phyloP scores from a whole-genome alignment of 1,139 yeast species.

The Pichia sp. region DNA sequence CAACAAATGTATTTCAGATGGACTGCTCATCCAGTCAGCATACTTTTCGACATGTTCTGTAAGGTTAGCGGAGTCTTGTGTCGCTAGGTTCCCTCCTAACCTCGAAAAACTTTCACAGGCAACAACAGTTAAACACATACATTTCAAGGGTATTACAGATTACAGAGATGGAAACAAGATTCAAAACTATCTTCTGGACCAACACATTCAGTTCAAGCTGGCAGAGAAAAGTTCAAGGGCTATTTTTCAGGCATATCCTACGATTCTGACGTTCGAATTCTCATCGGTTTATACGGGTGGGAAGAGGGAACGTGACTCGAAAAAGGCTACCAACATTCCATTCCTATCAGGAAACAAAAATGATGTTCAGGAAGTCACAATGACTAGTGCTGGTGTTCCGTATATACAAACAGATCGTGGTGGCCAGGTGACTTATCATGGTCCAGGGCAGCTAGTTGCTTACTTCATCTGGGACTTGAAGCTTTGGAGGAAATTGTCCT shows the following conservation, averaged over 20 bases:
- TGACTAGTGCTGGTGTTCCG: slow-evolving; percentile 67
- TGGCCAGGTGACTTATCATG: slow-evolving; percentile 97
- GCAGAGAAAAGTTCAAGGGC: slow-evolving; percentile 18
- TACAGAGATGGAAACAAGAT: slow-evolving; percentile 58
- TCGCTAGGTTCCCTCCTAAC: slow-evolving; percentile 14
- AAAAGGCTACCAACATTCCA: slow-evolving; percentile 34
- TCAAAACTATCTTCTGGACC: slow-evolving; percentile 59
- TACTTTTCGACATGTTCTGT: neutral
- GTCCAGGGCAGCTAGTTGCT: slow-evolving; percentile 88
- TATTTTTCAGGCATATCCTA: slow-evolving; percentile 26
- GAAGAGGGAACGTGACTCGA: slow-evolving; percentile 54
- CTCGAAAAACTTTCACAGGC: slow-evolving; percentile 7
- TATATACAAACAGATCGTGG: slow-evolving; percentile 83
- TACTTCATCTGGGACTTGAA: slow-evolving; percentile 77
- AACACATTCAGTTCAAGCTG: slow-evolving; percentile 41
- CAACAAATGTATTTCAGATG: too few relatives aligned
- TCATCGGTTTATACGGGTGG: slow-evolving; percentile 88
- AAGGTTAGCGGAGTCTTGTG: neutral
- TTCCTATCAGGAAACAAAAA: slow-evolving; percentile 35
- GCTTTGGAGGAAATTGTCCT: slow-evolving; percentile 54
- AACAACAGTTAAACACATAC: slow-evolving; percentile 52
- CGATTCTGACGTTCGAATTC: slow-evolving; percentile 73
- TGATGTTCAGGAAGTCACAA: neutral
- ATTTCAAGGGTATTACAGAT: slow-evolving; percentile 50
- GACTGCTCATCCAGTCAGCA: neutral